Percentiles rank a stretch among this genome's conserved stretches.
Conservation (phyloP, 345 rosid species). For the Laguncularia racemosa region DNA sequence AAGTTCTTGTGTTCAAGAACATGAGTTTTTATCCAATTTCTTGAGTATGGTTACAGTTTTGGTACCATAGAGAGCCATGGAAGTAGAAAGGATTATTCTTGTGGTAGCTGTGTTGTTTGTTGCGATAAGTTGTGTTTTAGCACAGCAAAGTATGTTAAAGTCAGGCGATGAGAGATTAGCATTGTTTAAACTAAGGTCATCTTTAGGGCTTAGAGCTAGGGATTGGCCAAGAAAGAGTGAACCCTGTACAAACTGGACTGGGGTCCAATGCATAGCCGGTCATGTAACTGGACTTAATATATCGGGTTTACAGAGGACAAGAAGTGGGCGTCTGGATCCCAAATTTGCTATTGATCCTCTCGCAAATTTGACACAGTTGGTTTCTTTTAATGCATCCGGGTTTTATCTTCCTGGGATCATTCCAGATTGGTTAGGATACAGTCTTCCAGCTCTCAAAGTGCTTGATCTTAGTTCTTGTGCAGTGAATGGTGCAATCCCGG, state of each 20-base stretch:
- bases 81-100: neutral
- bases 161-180: slow-evolving; percentile 34
- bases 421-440: slow-evolving; percentile 52
- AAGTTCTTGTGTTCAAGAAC: too few relatives aligned
- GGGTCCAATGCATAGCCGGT: slow-evolving; percentile 41
- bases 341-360: slow-evolving; percentile 46
- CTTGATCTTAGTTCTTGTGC: slow-evolving; percentile 60
- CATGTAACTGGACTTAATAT: slow-evolving; percentile 34
- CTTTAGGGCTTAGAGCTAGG: slow-evolving; percentile 46
- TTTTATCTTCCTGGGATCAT: slow-evolving; percentile 55
- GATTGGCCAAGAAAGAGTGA: slow-evolving; percentile 55
- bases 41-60: too few relatives aligned
- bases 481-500: slow-evolving; percentile 42
- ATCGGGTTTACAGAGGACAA: slow-evolving; percentile 53
- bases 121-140: slow-evolving; percentile 18
- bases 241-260: slow-evolving; percentile 54
- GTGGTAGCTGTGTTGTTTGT: slow-evolving; percentile 10
- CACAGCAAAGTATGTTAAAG: slow-evolving; percentile 23
- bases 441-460: slow-evolving; percentile 27
- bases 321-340: slow-evolving; percentile 39
- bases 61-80: too few relatives aligned
- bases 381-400: slow-evolving; percentile 56
- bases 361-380: slow-evolving; percentile 38
- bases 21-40: too few relatives aligned
- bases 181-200: slow-evolving; percentile 53